Base-by-base conservation (phyloP, 169 alveolate genomes). In the Perkinsus marinus region DNA sequence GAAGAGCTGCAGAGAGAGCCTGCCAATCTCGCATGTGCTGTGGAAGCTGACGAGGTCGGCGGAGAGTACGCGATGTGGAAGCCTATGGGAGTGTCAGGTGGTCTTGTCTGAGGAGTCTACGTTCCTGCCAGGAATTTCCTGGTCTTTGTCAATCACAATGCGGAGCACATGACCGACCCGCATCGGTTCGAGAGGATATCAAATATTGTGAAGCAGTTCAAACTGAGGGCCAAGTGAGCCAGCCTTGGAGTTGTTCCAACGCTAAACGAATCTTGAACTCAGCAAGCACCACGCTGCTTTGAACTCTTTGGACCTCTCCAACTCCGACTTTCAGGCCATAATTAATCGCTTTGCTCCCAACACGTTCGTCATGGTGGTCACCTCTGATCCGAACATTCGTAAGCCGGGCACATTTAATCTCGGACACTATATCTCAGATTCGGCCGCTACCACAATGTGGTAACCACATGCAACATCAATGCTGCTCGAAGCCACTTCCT, bases 61-160 rank as follows among this genome's bases (percentile, higher is more conserved):
- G 79, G 5, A 57, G 5, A 2, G 26, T 13, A 30, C 37, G 22
- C 9, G 79, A 26, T 13, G 79, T 13, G 7, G 79, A 57, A 13
- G 46, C 79, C 96, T 6, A 26, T 19, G 79, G 22, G 36, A 0
- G 22, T 2, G 30, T 57, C 79, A 57, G 79, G 79, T 98, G 30
- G 99, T 98, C 3, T 93, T 98, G 46, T 97, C 97, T 93, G 99
- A 98, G 94, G 96, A 97, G 93, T 95, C 97, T 43, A 98, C 99
- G 46, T n/a, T n/a, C n/a, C n/a, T n/a, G n/a, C n/a, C n/a, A n/a
- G n/a, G n/a, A n/a, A n/a, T n/a, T 98, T 98, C 95, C 96, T 98
- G 79, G 98, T 98, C 34, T 96, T 97, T 38, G 95, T 98, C 43
- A 93, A 93, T 39, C 79, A 90, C 92, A 90, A 43, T 39, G 93